phyloP scores from a whole-genome alignment of 371 early-diverging fungal species.

The Syncephalastrum contaminatum region DNA sequence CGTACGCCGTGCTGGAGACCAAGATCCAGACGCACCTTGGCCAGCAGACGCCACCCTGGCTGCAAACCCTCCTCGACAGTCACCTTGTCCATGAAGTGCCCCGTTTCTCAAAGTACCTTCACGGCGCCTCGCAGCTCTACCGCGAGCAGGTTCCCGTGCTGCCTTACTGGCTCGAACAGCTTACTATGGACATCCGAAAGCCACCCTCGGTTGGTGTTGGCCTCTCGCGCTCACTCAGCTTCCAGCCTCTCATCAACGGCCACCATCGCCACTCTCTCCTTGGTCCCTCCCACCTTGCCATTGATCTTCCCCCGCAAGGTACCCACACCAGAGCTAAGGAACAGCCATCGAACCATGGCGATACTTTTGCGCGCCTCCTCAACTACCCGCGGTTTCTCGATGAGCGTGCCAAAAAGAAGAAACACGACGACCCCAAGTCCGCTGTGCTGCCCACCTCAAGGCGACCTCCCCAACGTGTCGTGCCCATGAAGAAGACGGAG shows the following conservation, averaged over 20 bases:
- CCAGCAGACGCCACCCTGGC: constrained; percentile 91
- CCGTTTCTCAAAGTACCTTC: constrained; percentile 98
- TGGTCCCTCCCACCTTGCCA: constrained; percentile 1
- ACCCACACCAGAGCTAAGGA: background rate
- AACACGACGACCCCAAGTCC: background rate
- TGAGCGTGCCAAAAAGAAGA: constrained; percentile 7
- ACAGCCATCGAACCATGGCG: constrained; percentile 3
- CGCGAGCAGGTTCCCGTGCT: constrained; percentile 72
- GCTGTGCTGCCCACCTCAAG: background rate
- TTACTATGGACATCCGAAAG: constrained; percentile 88
- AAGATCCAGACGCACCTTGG: constrained; percentile 94
- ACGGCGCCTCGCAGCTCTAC: constrained; percentile 92
- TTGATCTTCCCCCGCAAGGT: background rate
- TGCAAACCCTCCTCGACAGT: constrained; percentile 78
- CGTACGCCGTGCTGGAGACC: constrained; percentile 97
- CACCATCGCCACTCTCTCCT: constrained; percentile 28
- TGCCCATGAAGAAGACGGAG: constrained; percentile 42
- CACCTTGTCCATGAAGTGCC: constrained; percentile 96
- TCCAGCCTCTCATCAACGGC: constrained; percentile 46
- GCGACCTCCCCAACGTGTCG: constrained; percentile 6
- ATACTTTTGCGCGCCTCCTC: constrained; percentile 6
- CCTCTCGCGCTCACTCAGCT: constrained; percentile 41
- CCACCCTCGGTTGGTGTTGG: constrained; percentile 49
- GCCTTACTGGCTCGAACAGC: constrained; percentile 97
- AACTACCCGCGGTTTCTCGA: constrained; percentile 6